phyloP scores from a whole-genome alignment of 2,329 filamentous ascomycete genomes.

The Leptoxyphium fumago region DNA sequence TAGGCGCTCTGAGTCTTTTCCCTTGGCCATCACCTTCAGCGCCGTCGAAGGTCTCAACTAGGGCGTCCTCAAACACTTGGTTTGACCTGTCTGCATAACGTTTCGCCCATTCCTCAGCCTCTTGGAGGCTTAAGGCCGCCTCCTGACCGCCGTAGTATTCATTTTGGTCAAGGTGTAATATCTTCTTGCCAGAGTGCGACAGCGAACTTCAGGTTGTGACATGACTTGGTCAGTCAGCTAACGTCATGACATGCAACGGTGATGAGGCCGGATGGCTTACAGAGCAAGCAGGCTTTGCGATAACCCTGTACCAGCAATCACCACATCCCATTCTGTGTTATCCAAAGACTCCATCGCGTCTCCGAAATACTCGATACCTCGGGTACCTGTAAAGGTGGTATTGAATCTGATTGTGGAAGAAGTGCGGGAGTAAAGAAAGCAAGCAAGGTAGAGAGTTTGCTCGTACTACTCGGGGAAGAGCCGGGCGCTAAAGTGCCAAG shows the following conservation, averaged over 20 bases:
- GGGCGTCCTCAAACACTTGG: slow-evolving; percentile 17
- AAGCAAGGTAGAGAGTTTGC: slow-evolving; percentile 1
- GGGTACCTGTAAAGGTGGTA: not conserved
- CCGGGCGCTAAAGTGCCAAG: not conserved
- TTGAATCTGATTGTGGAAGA: not conserved
- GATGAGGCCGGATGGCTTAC: slow-evolving; percentile 24
- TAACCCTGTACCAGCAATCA: slow-evolving; percentile 38
- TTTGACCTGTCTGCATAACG: slow-evolving; percentile 12
- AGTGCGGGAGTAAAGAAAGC: slow-evolving; percentile 2
- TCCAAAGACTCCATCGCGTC: slow-evolving; percentile 34
- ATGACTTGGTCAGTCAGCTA: slow-evolving; percentile 51
- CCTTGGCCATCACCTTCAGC: slow-evolving; percentile 10
- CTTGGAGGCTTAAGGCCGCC: slow-evolving; percentile 71
- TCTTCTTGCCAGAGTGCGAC: slow-evolving; percentile 79
- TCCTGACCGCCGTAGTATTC: slow-evolving; percentile 77
- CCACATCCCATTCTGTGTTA: slow-evolving; percentile 36
- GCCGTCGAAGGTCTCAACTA: slow-evolving; percentile 13
- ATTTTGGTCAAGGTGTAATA: slow-evolving; percentile 80
- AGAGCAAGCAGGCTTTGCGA: slow-evolving; percentile 39
- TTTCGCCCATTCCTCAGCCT: slow-evolving; percentile 61
- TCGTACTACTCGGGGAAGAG: slow-evolving; percentile 2
- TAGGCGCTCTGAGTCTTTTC: slow-evolving; percentile 41
- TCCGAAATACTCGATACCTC: slow-evolving; percentile 2
- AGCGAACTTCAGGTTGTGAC: slow-evolving; percentile 55
- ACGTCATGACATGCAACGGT: slow-evolving; percentile 5